Percentiles rank a stretch among this genome's conserved stretches.
Conservation (phyloP, 768 basidiomycete species). For the Agaricus sinodeliciosus region DNA sequence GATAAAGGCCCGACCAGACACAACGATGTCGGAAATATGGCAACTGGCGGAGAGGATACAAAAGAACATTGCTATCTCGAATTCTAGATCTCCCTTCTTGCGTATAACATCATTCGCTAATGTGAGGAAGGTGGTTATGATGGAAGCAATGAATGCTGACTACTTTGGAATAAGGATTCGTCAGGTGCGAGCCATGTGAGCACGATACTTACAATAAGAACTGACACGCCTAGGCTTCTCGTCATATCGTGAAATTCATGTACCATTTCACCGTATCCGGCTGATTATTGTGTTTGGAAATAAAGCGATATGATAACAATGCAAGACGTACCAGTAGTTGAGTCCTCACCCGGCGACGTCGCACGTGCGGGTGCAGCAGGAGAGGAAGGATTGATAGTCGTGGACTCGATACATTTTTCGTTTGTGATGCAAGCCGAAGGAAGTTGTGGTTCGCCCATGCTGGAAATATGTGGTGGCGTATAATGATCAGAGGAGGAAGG, state of each 20-base stretch:
- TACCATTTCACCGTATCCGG: no score
- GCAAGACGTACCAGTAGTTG: no score
- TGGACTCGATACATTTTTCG: no score
- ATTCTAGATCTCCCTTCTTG: not conserved
- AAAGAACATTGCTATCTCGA: not conserved
- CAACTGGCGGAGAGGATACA: not conserved
- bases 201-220: not conserved
- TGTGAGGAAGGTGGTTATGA: not conserved
- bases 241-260: not conserved
- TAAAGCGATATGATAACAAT: no score
- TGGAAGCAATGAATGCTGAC: not conserved
- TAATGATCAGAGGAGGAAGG: no score
- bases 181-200: not conserved
- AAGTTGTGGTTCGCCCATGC: no score
- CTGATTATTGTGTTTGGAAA: no score
- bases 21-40: not conserved
- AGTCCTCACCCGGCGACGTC: no score
- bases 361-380: no score
- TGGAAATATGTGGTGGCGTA: no score
- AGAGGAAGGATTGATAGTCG: no score
- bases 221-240: not conserved
- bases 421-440: no score
- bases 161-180: not conserved
- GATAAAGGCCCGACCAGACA: slow-evolving; percentile 2
- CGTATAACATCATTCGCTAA: not conserved